Evolutionary conservation across 768 basidiomycete genomes (phyloP).

Genomic region (Pleurotus cornucopiae): DNA sequence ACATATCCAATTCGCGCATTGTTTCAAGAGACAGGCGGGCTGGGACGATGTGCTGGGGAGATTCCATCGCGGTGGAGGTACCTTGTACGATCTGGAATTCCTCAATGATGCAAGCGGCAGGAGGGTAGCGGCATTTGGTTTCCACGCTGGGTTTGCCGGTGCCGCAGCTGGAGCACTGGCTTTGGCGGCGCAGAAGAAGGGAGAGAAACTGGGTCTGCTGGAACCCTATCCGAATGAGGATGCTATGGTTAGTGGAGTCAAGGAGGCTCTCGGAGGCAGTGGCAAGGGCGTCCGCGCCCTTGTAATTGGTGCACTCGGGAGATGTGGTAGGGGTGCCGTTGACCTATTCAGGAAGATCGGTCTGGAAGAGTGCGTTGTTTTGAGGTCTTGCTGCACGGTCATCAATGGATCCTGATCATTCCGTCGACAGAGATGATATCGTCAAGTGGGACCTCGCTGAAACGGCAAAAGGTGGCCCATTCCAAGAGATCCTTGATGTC

Average conservation of each 20-base stretch:
- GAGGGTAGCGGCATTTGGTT: slow-evolving; percentile 97
- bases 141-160: slow-evolving; percentile 98
- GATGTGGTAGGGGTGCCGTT: slow-evolving; percentile 93
- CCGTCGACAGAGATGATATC: slow-evolving; percentile 71
- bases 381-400: too few species aligned
- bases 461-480: slow-evolving; percentile 95
- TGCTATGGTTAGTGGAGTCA: slow-evolving; percentile 79
- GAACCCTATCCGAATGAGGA: slow-evolving; percentile 81
- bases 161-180: slow-evolving; percentile 90
- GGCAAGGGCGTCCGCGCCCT: slow-evolving; percentile 79
- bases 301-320: slow-evolving; percentile 93
- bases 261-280: slow-evolving; percentile 55
- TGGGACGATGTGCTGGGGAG: slow-evolving; percentile 86
- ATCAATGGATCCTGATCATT: not conserved
- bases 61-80: slow-evolving; percentile 79
- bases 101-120: slow-evolving; percentile 79
- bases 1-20: slow-evolving; percentile 98
- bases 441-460: slow-evolving; percentile 97
- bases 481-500: slow-evolving; percentile 90
- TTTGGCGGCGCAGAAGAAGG: slow-evolving; percentile 59
- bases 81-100: slow-evolving; percentile 95
- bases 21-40: slow-evolving; percentile 93
- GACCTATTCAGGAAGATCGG: slow-evolving; percentile 95
- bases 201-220: slow-evolving; percentile 58
- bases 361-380: slow-evolving; percentile 71